Conservation (phyloP, 139 green algal species). For the Gonium pectorale region DNA sequence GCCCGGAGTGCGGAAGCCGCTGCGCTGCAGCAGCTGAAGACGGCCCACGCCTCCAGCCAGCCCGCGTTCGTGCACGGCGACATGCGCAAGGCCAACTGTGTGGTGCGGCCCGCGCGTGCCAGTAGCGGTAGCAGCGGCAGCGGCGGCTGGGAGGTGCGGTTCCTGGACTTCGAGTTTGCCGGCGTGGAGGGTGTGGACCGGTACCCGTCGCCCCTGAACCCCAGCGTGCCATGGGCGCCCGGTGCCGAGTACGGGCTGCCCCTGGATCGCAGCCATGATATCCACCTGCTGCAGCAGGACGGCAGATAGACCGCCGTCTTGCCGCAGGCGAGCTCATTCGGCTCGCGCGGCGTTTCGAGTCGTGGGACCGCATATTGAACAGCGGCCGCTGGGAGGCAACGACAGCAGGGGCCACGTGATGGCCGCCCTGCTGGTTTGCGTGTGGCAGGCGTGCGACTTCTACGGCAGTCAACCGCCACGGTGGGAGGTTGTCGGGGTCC, state of each 20-base stretch:
- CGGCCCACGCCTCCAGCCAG: neutral
- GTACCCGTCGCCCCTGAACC: conserved; percentile 43
- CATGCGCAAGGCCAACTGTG: neutral
- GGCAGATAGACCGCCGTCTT: too few species aligned
- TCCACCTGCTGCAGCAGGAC: conserved; percentile 5
- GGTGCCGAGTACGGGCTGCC: conserved; percentile 5
- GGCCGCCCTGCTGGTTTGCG: too few species aligned
- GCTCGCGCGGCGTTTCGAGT: too few species aligned
- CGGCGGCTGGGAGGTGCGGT: conserved; percentile 11
- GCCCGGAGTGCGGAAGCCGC: neutral
- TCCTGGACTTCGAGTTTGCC: conserved; percentile 49
- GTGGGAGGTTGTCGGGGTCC: too few species aligned
- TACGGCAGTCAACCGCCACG: too few species aligned
- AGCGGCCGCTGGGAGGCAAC: too few species aligned
- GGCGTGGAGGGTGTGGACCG: conserved; percentile 10
- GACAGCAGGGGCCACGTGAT: too few species aligned
- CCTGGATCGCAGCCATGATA: conserved; percentile 26
- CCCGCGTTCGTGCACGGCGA: neutral
- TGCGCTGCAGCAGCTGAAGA: neutral
- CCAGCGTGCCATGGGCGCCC: conserved; percentile 13
- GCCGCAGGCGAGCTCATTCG: too few species aligned
- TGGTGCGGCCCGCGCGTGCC: neutral
- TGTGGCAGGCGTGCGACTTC: too few species aligned
- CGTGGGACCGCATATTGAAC: too few species aligned
- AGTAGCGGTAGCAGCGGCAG: neutral